Conservation (phyloP, 23 red algal genomes). For the Chondrus crispus region DNA sequence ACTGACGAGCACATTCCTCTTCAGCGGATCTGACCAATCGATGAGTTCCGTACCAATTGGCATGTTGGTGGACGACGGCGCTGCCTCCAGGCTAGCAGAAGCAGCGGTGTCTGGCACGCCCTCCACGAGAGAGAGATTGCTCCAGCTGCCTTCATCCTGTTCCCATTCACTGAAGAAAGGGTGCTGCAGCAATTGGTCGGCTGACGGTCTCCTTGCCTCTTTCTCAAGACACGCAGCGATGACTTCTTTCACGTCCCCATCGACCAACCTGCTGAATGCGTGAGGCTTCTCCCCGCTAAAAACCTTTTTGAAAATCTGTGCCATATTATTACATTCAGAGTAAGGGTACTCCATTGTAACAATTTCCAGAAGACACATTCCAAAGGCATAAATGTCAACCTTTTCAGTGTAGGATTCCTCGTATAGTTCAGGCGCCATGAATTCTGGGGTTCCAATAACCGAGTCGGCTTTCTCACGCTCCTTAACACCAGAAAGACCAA, state of each 20-base stretch:
- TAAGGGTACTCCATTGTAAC: slow-evolving; percentile 99
- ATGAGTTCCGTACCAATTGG: slow-evolving; percentile 38
- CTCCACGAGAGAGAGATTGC: slow-evolving; percentile 78
- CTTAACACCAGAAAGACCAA: slow-evolving; percentile 89
- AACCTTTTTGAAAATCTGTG: slow-evolving; percentile 97
- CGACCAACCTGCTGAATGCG: slow-evolving; percentile 63
- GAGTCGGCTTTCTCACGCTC: slow-evolving; percentile 77
- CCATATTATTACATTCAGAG: slow-evolving; percentile 90
- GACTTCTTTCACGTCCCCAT: slow-evolving; percentile 84
- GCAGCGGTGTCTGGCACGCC: background rate
- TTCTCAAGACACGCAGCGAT: slow-evolving; percentile 79
- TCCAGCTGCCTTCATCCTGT: slow-evolving; percentile 66
- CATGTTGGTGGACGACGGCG: background rate
- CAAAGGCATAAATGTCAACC: slow-evolving; percentile 99
- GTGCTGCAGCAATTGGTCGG: slow-evolving; percentile 66
- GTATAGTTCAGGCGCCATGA: slow-evolving; percentile 99
- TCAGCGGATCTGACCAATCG: slow-evolving; percentile 42
- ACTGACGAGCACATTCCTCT: slow-evolving; percentile 43
- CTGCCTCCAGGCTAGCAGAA: background rate
- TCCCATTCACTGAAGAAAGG: slow-evolving; percentile 94
- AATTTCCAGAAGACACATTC: slow-evolving; percentile 99
- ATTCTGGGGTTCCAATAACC: slow-evolving; percentile 96
- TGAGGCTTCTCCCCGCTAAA: slow-evolving; percentile 79
- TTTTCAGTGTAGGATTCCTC: slow-evolving; percentile 97
- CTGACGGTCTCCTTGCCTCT: slow-evolving; percentile 81